Percentiles rank a stretch among this genome's conserved stretches.
phyloP scores from a whole-genome alignment of 257 asterid genomes.

The Leonotis leonurus region DNA sequence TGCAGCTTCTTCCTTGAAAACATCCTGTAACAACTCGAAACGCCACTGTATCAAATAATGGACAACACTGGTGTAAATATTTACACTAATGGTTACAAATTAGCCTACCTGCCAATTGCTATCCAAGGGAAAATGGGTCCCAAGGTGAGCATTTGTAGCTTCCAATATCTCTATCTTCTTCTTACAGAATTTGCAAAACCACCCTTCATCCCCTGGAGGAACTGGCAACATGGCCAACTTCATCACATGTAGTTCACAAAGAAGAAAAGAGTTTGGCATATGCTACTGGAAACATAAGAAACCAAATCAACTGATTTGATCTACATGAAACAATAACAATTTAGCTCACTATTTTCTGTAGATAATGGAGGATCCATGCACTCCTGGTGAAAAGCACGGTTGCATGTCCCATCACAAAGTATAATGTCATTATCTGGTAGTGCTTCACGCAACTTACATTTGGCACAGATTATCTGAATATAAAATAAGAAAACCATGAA shows the following conservation, averaged over 20 bases:
- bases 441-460: constrained; percentile 77
- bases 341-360: constrained; percentile 73
- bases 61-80: not conserved
- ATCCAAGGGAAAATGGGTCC: constrained; percentile 73
- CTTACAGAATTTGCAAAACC: constrained; percentile 94
- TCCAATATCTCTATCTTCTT: constrained; percentile 86
- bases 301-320: constrained; percentile 2
- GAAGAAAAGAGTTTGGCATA: not conserved
- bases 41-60: constrained; percentile 13
- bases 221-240: constrained; percentile 40
- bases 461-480: constrained; percentile 81
- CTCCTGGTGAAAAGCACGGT: constrained; percentile 87
- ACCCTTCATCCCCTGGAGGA: constrained; percentile 95
- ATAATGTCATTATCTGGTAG: constrained; percentile 85
- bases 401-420: constrained; percentile 95
- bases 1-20: constrained; percentile 89
- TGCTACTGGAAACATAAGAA: constrained; percentile 4
- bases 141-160: constrained; percentile 93
- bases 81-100: constrained; percentile 3
- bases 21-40: constrained; percentile 45
- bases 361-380: constrained; percentile 88
- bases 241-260: constrained; percentile 18
- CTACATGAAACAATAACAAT: constrained; percentile 9
- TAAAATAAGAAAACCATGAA: constrained; percentile 18
- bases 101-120: constrained; percentile 76